Evolutionary conservation across 2,329 filamentous ascomycete species (phyloP).

Genomic region (Fusarium xylarioides): DNA sequence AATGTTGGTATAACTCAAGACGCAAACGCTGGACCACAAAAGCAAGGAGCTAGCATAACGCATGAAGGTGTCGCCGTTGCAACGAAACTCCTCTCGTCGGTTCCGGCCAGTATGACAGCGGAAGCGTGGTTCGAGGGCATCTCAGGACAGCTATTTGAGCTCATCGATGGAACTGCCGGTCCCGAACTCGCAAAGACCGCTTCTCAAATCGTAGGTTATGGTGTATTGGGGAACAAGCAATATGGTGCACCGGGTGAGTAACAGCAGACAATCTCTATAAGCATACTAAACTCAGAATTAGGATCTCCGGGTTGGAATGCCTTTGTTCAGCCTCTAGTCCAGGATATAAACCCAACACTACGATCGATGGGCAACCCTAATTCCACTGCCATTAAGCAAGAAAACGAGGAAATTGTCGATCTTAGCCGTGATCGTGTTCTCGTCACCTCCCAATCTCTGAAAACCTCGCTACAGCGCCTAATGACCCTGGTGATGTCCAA

Average conservation of each 20-base stretch:
- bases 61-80: conserved; percentile 73
- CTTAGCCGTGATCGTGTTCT: conserved; percentile 55
- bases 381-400: conserved; percentile 32
- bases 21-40: conserved; percentile 55
- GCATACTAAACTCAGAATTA: conserved; percentile 34
- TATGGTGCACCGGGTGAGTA: conserved; percentile 68
- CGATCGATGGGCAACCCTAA: not conserved
- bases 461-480: conserved; percentile 63
- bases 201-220: conserved; percentile 58
- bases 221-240: conserved; percentile 70
- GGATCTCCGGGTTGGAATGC: conserved; percentile 68
- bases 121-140: conserved; percentile 69
- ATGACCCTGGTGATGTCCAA: conserved; percentile 67
- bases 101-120: conserved; percentile 62
- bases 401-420: conserved; percentile 55
- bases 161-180: conserved; percentile 65
- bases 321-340: conserved; percentile 68
- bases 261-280: not conserved
- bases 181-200: conserved; percentile 49
- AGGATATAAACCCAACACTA: conserved; percentile 58
- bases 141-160: conserved; percentile 66
- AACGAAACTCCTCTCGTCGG: conserved; percentile 67
- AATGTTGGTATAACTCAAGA: conserved; percentile 53
- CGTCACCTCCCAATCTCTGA: conserved; percentile 58
- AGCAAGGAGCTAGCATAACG: conserved; percentile 70